Conservation (phyloP, 2,329 filamentous ascomycete species). For the Diplocarpon rosae region DNA sequence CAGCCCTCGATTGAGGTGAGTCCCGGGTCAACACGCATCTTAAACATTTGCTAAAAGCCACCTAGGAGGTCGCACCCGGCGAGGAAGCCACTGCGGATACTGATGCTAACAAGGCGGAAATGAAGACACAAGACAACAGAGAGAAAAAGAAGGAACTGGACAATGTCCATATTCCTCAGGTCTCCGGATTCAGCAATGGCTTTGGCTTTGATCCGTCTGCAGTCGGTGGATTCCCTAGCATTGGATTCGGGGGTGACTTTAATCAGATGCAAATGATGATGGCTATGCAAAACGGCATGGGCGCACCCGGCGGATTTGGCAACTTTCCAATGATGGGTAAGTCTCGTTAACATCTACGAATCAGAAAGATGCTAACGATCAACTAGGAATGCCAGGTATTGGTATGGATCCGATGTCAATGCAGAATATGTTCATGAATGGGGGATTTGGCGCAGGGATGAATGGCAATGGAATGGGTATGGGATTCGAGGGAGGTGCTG, state of each 20-base stretch:
- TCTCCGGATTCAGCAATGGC: conserved; percentile 24
- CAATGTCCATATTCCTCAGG: conserved; percentile 14
- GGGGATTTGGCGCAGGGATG: conserved; percentile 65
- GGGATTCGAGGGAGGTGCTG: conserved; percentile 51
- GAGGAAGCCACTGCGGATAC: conserved; percentile 22
- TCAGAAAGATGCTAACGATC: conserved; percentile 9
- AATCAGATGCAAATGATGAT: conserved; percentile 73
- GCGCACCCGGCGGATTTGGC: conserved; percentile 40
- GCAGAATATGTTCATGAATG: conserved; percentile 71
- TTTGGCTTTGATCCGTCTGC: conserved; percentile 33
- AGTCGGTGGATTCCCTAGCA: conserved; percentile 30
- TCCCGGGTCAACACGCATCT: neutral
- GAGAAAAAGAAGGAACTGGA: conserved; percentile 11
- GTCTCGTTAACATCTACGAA: conserved; percentile 28
- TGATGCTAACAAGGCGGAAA: conserved; percentile 15
- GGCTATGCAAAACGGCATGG: conserved; percentile 62
- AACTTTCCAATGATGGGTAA: conserved; percentile 78
- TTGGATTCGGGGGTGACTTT: conserved; percentile 47
- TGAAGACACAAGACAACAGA: conserved; percentile 8
- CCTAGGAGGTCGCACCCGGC: conserved; percentile 26
- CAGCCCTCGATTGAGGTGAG: conserved; percentile 30
- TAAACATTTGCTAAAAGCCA: conserved; percentile 11
- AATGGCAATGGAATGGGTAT: conserved; percentile 71
- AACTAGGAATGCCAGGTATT: conserved; percentile 46
- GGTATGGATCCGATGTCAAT: conserved; percentile 72